phyloP scores from a whole-genome alignment of 2,329 filamentous ascomycete species.

The Capronia epimyces region DNA sequence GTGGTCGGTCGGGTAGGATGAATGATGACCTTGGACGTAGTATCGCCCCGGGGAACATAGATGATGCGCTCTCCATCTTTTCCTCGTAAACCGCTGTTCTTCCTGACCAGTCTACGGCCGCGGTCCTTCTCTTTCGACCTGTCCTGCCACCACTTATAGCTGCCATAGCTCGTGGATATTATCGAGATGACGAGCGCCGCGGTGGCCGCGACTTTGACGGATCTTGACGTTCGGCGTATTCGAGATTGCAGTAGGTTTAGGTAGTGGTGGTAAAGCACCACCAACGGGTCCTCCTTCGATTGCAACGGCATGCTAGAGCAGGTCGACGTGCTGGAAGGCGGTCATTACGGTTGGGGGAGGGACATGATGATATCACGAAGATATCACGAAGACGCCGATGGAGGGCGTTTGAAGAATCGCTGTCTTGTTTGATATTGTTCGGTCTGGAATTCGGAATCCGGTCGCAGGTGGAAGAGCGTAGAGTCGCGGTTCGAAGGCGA shows the following conservation, averaged over 20 bases:
- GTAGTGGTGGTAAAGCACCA: constrained; percentile 59
- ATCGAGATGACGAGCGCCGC: constrained; percentile 72
- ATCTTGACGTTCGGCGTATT: constrained; percentile 61
- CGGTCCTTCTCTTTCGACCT: constrained; percentile 73
- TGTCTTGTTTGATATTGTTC: too few species aligned
- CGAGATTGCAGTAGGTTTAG: constrained; percentile 45
- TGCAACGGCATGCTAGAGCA: constrained; percentile 67
- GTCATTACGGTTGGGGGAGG: constrained; percentile 1
- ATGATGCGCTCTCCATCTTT: constrained; percentile 94
- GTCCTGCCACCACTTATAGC: constrained; percentile 69
- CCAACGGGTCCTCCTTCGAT: constrained; percentile 71
- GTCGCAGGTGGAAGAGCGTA: too few species aligned
- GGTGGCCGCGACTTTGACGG: constrained; percentile 68
- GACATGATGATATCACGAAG: constrained; percentile 1
- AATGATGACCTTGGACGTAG: constrained; percentile 86
- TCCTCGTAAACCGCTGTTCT: constrained; percentile 86
- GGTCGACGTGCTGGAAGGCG: background rate
- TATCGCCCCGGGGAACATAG: constrained; percentile 85
- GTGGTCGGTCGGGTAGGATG: constrained; percentile 84
- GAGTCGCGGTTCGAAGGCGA: background rate
- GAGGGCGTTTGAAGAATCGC: background rate
- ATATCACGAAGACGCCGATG: too few species aligned
- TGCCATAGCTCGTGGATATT: constrained; percentile 70
- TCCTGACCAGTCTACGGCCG: constrained; percentile 72
- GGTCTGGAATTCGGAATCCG: too few species aligned